phyloP scores from a whole-genome alignment of 176 grass and related monocot species.

The Cenchrus americanus region DNA sequence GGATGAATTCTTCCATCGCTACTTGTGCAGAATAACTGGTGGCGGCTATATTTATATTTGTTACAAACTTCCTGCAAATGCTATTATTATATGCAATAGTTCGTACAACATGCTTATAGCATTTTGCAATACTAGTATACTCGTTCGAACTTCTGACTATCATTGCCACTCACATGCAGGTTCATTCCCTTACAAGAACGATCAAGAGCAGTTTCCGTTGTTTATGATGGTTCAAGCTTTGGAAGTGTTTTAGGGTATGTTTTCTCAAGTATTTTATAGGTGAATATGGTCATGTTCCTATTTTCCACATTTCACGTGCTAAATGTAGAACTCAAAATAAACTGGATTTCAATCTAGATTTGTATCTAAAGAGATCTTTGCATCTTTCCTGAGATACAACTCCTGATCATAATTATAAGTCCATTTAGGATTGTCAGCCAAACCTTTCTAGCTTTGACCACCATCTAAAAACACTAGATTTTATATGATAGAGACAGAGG shows the following conservation, averaged over 20 bases:
- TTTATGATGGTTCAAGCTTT: slow-evolving; percentile 92
- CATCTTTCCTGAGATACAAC: not conserved
- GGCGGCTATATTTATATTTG: slow-evolving; percentile 2
- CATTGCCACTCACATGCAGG: slow-evolving; percentile 52
- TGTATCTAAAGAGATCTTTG: not conserved
- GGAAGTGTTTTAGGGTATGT: slow-evolving; percentile 92
- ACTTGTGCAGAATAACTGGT: slow-evolving; percentile 9
- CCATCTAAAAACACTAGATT: too few species aligned
- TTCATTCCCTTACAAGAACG: slow-evolving; percentile 83
- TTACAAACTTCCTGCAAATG: not conserved
- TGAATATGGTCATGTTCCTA: not conserved
- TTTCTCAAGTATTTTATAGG: slow-evolving; percentile 38
- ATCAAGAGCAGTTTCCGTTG: slow-evolving; percentile 93
- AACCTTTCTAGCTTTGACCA: too few species aligned
- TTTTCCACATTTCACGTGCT: slow-evolving; percentile 29
- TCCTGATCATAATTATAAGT: too few species aligned
- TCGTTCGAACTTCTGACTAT: not conserved
- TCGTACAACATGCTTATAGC: not conserved
- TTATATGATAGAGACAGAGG: too few species aligned
- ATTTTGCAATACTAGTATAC: slow-evolving; percentile 10
- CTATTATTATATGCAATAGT: not conserved
- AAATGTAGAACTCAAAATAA: not conserved
- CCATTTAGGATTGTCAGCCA: not conserved
- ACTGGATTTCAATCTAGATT: not conserved
- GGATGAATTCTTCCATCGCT: slow-evolving; percentile 13